Evolutionary conservation across 108 stramenopile species (phyloP).

Genomic region (Discostella pseudostelligera): DNA sequence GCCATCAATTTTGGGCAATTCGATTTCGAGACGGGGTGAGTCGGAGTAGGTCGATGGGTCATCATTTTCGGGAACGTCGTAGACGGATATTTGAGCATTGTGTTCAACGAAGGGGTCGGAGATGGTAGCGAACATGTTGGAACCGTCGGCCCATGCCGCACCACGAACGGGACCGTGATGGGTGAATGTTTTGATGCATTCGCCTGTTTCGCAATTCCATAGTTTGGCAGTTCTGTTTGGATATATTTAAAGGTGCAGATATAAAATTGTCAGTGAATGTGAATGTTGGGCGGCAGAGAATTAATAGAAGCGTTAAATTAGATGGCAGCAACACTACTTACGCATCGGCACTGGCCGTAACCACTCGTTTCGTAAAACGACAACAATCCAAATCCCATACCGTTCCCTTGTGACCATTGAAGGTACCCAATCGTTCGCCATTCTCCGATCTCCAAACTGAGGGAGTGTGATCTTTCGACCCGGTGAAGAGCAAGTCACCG

Average conservation of each 20-base stretch:
- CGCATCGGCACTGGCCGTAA: constrained; percentile 88
- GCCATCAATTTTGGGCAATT: constrained; percentile 73
- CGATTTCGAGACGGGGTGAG: constrained; percentile 79
- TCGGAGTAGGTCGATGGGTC: constrained; percentile 50
- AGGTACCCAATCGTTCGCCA: constrained; percentile 96
- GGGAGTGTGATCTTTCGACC: constrained; percentile 89
- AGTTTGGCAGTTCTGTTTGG: constrained; percentile 58
- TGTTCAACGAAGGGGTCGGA: constrained; percentile 95
- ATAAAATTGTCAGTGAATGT: too few species aligned
- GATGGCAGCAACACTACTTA: constrained; percentile 28
- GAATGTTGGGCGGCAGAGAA: too few species aligned
- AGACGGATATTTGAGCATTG: constrained; percentile 90
- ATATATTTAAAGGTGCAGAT: too few species aligned
- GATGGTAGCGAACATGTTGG: constrained; percentile 91
- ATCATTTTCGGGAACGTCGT: constrained; percentile 72
- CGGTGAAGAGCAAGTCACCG: constrained; percentile 96
- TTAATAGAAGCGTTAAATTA: neutral
- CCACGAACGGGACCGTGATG: constrained; percentile 93
- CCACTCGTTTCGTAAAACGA: constrained; percentile 71
- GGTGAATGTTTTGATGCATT: constrained; percentile 76
- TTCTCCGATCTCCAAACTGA: constrained; percentile 92
- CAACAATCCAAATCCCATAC: constrained; percentile 95
- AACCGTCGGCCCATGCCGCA: constrained; percentile 92
- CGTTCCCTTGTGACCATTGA: constrained; percentile 95
- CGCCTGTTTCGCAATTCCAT: constrained; percentile 93